A percentile compares a stretch with the other conserved stretches of the same genome.
Evolutionary conservation across 2,329 filamentous ascomycete species (phyloP).

Genomic region (Exophiala aquamarina): DNA sequence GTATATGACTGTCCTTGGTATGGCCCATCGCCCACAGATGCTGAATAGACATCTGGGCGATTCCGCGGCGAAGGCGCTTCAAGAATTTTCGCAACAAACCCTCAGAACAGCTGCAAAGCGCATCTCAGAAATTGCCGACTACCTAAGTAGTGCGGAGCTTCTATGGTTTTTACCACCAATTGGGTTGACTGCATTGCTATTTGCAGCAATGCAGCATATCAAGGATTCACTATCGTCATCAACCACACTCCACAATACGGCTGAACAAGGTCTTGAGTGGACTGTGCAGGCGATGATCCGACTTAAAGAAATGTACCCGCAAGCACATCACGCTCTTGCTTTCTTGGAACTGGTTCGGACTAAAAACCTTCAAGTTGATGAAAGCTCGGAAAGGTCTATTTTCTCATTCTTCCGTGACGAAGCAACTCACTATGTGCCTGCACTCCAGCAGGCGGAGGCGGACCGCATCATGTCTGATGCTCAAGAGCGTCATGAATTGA

Average conservation of each 20-base stretch:
- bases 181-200: neutral
- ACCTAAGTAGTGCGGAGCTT: neutral
- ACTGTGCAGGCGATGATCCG: neutral
- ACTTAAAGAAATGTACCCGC: neutral
- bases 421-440: too few species aligned
- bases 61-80: neutral
- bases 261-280: neutral
- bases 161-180: conserved; percentile 2
- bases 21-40: conserved; percentile 4
- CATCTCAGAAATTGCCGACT: conserved; percentile 1
- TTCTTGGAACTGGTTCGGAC: neutral
- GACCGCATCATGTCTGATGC: too few species aligned
- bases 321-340: neutral
- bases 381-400: too few species aligned
- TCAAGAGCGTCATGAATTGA: too few species aligned
- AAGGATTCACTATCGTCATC: neutral
- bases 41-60: neutral
- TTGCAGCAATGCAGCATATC: neutral
- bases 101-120: neutral
- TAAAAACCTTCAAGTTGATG: too few species aligned
- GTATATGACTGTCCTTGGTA: neutral
- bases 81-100: neutral
- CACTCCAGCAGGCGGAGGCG: too few species aligned
- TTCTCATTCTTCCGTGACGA: too few species aligned
- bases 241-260: neutral